Conservation (phyloP, 2,329 filamentous ascomycete species). For the Chaetomiaceae sp. region DNA sequence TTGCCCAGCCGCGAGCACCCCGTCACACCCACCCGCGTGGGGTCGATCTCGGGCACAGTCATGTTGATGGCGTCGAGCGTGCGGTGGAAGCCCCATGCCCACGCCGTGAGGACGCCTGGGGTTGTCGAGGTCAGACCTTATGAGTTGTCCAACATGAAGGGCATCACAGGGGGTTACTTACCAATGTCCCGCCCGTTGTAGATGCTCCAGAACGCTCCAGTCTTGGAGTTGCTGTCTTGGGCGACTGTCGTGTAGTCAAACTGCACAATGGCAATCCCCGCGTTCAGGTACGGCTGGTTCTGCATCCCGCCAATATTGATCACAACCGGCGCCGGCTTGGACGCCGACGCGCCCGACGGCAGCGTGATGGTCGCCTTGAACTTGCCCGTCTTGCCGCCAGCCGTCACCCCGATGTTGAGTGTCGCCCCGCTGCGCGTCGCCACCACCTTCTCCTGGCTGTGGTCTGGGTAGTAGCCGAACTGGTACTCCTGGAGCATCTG, state of each 20-base stretch:
- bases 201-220: conserved; percentile 45
- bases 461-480: conserved; percentile 48
- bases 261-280: conserved; percentile 45
- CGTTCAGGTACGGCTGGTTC: conserved; percentile 41
- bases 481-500: conserved; percentile 47
- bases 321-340: conserved; percentile 39
- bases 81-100: conserved; percentile 52
- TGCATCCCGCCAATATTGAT: conserved; percentile 48
- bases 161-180: conserved; percentile 28
- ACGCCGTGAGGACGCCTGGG: conserved; percentile 45
- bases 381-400: conserved; percentile 39
- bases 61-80: conserved; percentile 48
- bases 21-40: conserved; percentile 41
- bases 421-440: conserved; percentile 43
- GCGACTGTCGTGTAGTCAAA: conserved; percentile 46
- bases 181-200: conserved; percentile 46
- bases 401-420: conserved; percentile 39
- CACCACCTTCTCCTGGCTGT: conserved; percentile 41
- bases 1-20: conserved; percentile 53
- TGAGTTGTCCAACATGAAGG: no score
- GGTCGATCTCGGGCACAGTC: conserved; percentile 43
- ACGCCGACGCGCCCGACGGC: conserved; percentile 32
- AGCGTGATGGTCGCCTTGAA: conserved; percentile 41
- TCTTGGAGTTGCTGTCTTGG: conserved; percentile 45
- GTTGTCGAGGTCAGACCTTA: not conserved